Evolutionary conservation across 2,329 filamentous ascomycete species (phyloP), one percentile per base, ranked within the genome.

Genomic region (Paracoccidioides brasiliensis): DNA sequence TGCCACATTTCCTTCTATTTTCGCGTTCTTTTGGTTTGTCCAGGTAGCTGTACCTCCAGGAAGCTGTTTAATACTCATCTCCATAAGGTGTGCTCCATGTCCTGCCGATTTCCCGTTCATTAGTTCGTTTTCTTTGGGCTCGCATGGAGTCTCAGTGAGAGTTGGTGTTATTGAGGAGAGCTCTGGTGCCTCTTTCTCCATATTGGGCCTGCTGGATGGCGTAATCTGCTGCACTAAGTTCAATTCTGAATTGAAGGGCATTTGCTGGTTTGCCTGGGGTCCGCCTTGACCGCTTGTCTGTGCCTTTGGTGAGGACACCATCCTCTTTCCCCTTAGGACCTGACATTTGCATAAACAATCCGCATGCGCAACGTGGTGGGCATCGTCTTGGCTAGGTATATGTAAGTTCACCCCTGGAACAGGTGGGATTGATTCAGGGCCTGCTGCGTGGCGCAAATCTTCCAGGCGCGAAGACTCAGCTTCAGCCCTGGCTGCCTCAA

Each of bases 401-500:
- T 10, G 38, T 42, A 52, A 32, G 30, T 41, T 42, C 28, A 10
- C 30, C 2, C 5, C 14, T 52, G 50, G 12, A 33, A 8, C 41
- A 22, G 38, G 14, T 15, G 28, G 14, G 22, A 10, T 42, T 9
- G 38, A 32, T 41, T 3, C 5, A 28, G 5, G 10, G 12, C 8
- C 15, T 33, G 10, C 38, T 37, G 46, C 32, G 35, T 44, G 41
- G 41, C 50, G 46, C n/a, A 22, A 30, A 12, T 38, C 12, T n/a
- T 3, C 2, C 37, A 12, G 12, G 8, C 9, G 42, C 7, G 30
- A 30, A 44, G 49, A 55, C 35, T 59, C 53, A 44, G 35, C 53
- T 28, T 63, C 61, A 35, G 55, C 54, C 52, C 53, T 59, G n/a
- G 55, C 59, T 22, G 55, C 52, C 30, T 58, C 52, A 30, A 61